Evolutionary conservation across 108 stramenopile species (phyloP).

Genomic region (Stephanodiscus triporus): DNA sequence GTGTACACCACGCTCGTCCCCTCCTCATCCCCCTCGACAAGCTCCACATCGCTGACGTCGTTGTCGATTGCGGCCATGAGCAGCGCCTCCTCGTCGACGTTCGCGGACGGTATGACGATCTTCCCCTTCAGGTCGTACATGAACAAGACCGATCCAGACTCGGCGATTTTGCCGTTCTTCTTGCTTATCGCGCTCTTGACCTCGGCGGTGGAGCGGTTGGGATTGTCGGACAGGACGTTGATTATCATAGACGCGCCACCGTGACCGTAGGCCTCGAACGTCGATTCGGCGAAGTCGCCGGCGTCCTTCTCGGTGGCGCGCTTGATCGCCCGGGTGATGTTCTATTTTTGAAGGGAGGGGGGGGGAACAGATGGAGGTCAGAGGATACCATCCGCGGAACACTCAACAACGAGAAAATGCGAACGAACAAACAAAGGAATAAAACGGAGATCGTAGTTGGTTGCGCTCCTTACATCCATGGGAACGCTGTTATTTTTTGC

Average conservation of each 20-base stretch:
- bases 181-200: slow-evolving; percentile 77
- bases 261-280: slow-evolving; percentile 78
- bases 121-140: slow-evolving; percentile 87
- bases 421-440: neutral
- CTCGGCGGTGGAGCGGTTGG: slow-evolving; percentile 84
- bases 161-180: slow-evolving; percentile 82
- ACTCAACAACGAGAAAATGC: no score
- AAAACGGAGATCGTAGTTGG: neutral
- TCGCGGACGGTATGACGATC: slow-evolving; percentile 58
- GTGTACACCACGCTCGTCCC: slow-evolving; percentile 74
- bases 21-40: slow-evolving; percentile 68
- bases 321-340: slow-evolving; percentile 90
- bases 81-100: slow-evolving; percentile 71
- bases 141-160: slow-evolving; percentile 83
- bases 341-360: slow-evolving; percentile 27
- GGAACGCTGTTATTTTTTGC: slow-evolving; percentile 86
- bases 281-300: slow-evolving; percentile 82
- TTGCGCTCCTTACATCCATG: slow-evolving; percentile 79
- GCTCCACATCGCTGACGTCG: slow-evolving; percentile 80
- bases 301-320: slow-evolving; percentile 76
- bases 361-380: neutral
- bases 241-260: slow-evolving; percentile 79
- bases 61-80: slow-evolving; percentile 86
- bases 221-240: slow-evolving; percentile 85
- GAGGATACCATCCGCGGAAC: no score